phyloP scores from a whole-genome alignment of 345 rosid genomes.

The Moringa oleifera region DNA sequence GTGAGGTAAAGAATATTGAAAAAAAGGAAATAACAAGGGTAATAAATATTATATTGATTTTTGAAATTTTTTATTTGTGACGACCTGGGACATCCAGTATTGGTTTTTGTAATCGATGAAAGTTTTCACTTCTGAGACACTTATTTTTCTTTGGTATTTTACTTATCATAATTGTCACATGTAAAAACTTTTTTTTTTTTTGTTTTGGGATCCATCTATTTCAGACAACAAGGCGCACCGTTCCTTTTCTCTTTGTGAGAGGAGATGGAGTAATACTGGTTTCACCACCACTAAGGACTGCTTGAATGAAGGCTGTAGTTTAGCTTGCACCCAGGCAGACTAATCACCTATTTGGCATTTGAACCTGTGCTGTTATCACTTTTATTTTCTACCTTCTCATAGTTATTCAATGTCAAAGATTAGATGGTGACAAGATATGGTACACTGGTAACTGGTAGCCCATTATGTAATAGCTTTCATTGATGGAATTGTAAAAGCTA shows the following conservation, averaged over 20 bases:
- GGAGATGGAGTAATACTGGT: conserved; percentile 99
- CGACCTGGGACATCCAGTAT: background rate
- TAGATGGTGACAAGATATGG: background rate
- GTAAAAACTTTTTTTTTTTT: background rate
- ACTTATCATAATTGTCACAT: background rate
- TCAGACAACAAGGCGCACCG: conserved; percentile 80
- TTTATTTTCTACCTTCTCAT: background rate
- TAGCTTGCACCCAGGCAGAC: too few relatives aligned
- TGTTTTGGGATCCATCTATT: conserved; percentile 21
- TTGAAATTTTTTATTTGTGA: background rate
- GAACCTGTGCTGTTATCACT: background rate
- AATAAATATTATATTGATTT: background rate
- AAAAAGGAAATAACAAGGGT: background rate
- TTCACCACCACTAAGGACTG: conserved; percentile 91
- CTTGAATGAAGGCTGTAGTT: conserved; percentile 27
- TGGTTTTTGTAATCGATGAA: background rate
- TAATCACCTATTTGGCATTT: background rate
- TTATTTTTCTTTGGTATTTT: too few relatives aligned
- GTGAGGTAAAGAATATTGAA: background rate
- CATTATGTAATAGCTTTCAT: background rate
- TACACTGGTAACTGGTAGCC: background rate
- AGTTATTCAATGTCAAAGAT: background rate
- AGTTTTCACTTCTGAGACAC: too few relatives aligned
- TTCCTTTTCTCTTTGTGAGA: conserved; percentile 91
- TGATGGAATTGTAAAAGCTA: background rate